Evolutionary conservation across 73 alveolate genomes (phyloP).

Genomic region (Diophrys sp.): DNA sequence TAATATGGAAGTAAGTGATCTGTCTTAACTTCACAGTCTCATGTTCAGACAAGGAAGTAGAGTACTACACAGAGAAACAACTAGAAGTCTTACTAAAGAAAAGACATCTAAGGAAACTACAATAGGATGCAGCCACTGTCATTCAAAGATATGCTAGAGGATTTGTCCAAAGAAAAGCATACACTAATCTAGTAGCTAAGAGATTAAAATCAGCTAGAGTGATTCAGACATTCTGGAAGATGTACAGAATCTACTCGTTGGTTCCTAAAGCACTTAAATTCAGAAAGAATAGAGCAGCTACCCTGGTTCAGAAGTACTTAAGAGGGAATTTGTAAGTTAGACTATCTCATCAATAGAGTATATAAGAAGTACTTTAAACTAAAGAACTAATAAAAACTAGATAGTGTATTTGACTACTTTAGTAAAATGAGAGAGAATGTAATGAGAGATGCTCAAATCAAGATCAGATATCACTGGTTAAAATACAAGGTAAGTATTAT

Average conservation of each 20-base stretch:
- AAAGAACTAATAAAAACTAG: neutral
- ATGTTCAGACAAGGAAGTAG: neutral
- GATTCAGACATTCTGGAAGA: conserved; percentile 17
- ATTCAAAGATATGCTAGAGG: neutral
- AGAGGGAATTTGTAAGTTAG: conserved; percentile 28
- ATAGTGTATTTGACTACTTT: conserved; percentile 10
- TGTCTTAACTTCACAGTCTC: neutral
- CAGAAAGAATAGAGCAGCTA: conserved; percentile 18
- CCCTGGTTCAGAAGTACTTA: conserved; percentile 7
- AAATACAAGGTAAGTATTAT: neutral
- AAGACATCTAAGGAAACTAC: neutral
- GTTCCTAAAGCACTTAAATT: conserved; percentile 25
- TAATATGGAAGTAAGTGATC: neutral
- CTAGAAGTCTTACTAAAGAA: neutral
- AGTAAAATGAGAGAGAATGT: conserved; percentile 5
- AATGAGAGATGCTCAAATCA: conserved; percentile 11
- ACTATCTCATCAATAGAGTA: too few species aligned
- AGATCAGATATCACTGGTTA: conserved; percentile 21
- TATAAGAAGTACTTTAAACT: conserved; percentile 2
- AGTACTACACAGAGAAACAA: neutral
- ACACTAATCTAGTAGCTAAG: neutral
- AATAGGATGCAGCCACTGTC: neutral
- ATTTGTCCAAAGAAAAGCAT: neutral
- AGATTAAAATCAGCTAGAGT: conserved; percentile 2
- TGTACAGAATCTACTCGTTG: conserved; percentile 14